A percentile compares a stretch with the other conserved stretches of the same genome.
phyloP scores from a whole-genome alignment of 441 rosid species.

The Populus hybrid region DNA sequence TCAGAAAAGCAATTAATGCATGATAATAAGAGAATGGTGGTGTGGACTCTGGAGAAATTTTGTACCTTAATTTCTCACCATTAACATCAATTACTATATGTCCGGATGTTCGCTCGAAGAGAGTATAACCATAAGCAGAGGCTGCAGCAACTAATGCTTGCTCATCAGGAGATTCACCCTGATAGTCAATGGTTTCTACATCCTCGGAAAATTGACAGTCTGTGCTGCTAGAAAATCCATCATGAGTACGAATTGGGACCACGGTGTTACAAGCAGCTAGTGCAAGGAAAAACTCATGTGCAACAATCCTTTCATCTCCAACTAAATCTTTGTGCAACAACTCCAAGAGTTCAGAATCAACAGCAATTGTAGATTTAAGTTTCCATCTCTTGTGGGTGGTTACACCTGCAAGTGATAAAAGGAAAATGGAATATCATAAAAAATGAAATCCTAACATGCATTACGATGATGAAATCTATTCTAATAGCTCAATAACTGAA shows the following conservation, averaged over 20 bases:
- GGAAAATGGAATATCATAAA: slow-evolving; percentile 3
- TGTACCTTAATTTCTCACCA: slow-evolving; percentile 68
- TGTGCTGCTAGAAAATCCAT: slow-evolving; percentile 23
- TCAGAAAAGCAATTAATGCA: slow-evolving; percentile 1
- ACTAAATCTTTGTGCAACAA: slow-evolving; percentile 50
- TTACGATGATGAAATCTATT: neutral
- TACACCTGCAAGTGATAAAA: slow-evolving; percentile 28
- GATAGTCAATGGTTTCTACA: slow-evolving; percentile 49
- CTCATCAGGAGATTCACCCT: slow-evolving; percentile 90
- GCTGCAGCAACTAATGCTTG: slow-evolving; percentile 86
- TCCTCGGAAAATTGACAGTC: slow-evolving; percentile 26
- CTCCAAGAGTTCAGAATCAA: slow-evolving; percentile 47
- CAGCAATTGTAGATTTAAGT: slow-evolving; percentile 51
- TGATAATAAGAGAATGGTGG: neutral
- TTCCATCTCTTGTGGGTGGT: slow-evolving; percentile 37
- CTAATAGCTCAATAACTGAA: neutral
- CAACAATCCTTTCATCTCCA: slow-evolving; percentile 54
- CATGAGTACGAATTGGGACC: slow-evolving; percentile 45
- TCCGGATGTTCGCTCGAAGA: slow-evolving; percentile 77
- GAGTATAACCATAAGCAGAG: slow-evolving; percentile 67
- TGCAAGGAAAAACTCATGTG: slow-evolving; percentile 66
- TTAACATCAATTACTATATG: slow-evolving; percentile 68
- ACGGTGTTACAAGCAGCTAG: slow-evolving; percentile 78
- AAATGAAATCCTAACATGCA: neutral
- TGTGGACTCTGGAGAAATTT: slow-evolving; percentile 3